Evolutionary conservation across 2,329 filamentous ascomycete species (phyloP).

Genomic region (Ilyonectria robusta): DNA sequence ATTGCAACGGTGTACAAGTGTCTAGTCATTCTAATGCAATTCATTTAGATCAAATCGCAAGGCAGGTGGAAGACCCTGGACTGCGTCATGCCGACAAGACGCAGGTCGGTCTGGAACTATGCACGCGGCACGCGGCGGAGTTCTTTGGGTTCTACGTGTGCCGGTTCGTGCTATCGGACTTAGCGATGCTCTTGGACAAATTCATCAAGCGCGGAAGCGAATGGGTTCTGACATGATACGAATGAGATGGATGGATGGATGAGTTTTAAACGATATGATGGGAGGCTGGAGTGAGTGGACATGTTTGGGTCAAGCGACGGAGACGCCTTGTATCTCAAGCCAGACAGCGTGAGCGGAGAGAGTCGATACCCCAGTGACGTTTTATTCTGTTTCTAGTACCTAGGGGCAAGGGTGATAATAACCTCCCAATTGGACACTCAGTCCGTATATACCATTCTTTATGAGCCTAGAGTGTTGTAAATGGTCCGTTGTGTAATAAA

Average conservation of each 20-base stretch:
- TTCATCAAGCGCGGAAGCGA: constrained; percentile 97
- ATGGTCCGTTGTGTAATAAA: neutral
- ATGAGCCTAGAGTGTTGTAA: neutral
- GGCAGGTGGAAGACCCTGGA: constrained; percentile 95
- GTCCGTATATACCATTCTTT: constrained; percentile 16
- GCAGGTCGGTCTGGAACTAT: constrained; percentile 94
- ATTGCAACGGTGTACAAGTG: neutral
- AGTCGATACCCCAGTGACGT: constrained; percentile 48
- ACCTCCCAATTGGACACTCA: constrained; percentile 8
- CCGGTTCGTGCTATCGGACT: constrained; percentile 90
- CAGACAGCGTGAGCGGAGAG: constrained; percentile 33
- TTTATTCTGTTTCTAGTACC: constrained; percentile 43
- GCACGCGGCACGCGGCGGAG: constrained; percentile 92
- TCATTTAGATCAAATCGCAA: constrained; percentile 87
- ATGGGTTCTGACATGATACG: constrained; percentile 76
- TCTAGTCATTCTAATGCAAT: constrained; percentile 42
- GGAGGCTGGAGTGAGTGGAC: constrained; percentile 36
- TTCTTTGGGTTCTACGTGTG: constrained; percentile 99
- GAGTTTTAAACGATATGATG: constrained; percentile 20
- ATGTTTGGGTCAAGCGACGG: constrained; percentile 37
- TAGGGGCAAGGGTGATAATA: neutral
- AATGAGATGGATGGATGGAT: constrained; percentile 26
- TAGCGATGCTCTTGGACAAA: constrained; percentile 90
- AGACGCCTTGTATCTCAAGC: constrained; percentile 36
- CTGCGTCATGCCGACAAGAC: constrained; percentile 93